These are phyloP conservation scores for Volvox reticuliferus DNA, from an alignment of 139 green algal species.

Conservation along the genomic window DNA sequence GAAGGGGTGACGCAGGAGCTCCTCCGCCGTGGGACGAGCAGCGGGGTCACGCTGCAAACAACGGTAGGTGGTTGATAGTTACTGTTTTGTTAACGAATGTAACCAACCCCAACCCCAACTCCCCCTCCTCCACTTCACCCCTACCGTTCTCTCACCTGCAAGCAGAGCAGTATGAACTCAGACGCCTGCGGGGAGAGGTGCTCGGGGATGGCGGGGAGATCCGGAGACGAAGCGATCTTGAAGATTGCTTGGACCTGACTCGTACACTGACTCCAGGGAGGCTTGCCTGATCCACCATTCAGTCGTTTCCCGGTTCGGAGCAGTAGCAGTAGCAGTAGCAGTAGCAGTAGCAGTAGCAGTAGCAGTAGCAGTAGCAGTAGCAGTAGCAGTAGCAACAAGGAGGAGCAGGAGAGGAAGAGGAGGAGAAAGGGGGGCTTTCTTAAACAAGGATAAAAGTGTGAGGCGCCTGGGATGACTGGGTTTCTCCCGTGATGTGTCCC, in stretches of 20 bases:
- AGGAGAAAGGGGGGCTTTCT: too few species aligned
- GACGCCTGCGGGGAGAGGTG: slow-evolving; percentile 77
- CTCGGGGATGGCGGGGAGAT: slow-evolving; percentile 78
- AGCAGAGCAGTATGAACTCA: slow-evolving; percentile 92
- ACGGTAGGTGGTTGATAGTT: background rate
- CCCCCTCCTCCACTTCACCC: background rate
- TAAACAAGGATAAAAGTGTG: too few species aligned
- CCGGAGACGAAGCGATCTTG: slow-evolving; percentile 84
- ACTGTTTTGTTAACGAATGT: too few species aligned
- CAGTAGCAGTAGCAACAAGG: too few species aligned
- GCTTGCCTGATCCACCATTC: slow-evolving; percentile 68
- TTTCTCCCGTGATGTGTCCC: too few species aligned
- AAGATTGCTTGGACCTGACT: slow-evolving; percentile 85
- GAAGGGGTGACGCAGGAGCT: slow-evolving; percentile 78
- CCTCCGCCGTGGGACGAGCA: slow-evolving; percentile 62
- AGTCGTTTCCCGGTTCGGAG: too few species aligned
- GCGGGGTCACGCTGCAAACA: slow-evolving; percentile 61
- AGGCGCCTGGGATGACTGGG: too few species aligned
- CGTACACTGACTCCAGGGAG: slow-evolving; percentile 80
- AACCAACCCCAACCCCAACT: background rate
- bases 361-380: too few species aligned
- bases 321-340: too few species aligned
- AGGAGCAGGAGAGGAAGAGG: too few species aligned
- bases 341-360: too few species aligned
- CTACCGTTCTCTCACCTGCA: slow-evolving; percentile 58